Conservation (phyloP, 768 basidiomycete species). For the Kwoniella mangroviensis region DNA sequence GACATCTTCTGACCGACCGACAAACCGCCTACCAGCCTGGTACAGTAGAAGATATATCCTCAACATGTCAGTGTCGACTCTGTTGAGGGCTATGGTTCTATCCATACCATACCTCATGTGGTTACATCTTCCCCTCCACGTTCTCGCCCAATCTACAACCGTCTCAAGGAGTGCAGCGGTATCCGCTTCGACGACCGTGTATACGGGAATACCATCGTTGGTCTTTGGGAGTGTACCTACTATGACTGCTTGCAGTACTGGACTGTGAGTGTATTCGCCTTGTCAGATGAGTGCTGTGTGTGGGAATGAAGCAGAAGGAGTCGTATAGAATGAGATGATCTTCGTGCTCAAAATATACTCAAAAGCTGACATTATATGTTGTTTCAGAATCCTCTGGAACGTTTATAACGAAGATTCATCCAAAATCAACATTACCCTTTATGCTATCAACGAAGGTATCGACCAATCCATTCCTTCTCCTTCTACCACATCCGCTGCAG, state of each 20-base stretch:
- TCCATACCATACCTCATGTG: conserved; percentile 1
- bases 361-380: too few species aligned
- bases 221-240: conserved; percentile 20
- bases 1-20: background rate
- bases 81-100: background rate
- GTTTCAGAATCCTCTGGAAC: conserved; percentile 15
- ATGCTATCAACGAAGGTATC: conserved; percentile 27
- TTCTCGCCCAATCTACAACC: conserved; percentile 10
- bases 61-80: background rate
- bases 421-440: conserved; percentile 26
- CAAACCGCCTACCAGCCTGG: background rate
- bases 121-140: background rate
- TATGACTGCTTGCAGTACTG: conserved; percentile 18
- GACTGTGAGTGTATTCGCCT: background rate
- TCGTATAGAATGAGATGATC: background rate
- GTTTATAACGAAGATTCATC: conserved; percentile 22
- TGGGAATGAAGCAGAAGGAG: background rate
- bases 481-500: conserved; percentile 10
- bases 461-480: conserved; percentile 26
- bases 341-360: background rate
- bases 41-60: background rate
- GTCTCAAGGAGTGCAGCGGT: background rate
- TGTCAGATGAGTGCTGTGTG: background rate
- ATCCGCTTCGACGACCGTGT: conserved; percentile 12
- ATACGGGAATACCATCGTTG: conserved; percentile 20